phyloP scores from a whole-genome alignment of 2,329 filamentous ascomycete genomes.

The Claviceps pazoutovae region DNA sequence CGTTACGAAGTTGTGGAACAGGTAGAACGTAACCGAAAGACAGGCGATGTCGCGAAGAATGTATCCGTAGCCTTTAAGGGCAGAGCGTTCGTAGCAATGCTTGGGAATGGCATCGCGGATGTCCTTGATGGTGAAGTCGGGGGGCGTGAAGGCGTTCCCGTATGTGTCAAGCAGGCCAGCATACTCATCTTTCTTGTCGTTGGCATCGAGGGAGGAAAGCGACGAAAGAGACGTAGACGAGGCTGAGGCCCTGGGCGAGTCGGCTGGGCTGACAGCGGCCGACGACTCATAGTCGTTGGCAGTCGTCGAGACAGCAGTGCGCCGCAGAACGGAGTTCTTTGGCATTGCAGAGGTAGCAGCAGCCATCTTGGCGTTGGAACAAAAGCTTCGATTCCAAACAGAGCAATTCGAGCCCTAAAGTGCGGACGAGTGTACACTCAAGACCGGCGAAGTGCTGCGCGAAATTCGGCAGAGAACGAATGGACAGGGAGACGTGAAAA shows the following conservation, averaged over 20 bases:
- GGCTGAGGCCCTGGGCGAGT: slow-evolving; percentile 48
- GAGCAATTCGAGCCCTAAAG: not conserved
- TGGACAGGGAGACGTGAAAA: not conserved
- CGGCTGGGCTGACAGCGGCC: slow-evolving; percentile 41
- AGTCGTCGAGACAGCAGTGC: slow-evolving; percentile 33
- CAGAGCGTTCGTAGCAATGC: slow-evolving; percentile 90
- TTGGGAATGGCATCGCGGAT: slow-evolving; percentile 94
- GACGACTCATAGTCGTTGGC: slow-evolving; percentile 40
- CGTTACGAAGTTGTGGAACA: slow-evolving; percentile 83
- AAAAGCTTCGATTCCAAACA: not conserved
- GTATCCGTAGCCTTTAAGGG: slow-evolving; percentile 60
- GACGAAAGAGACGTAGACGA: slow-evolving; percentile 91
- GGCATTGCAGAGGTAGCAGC: slow-evolving; percentile 29
- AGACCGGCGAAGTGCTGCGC: not conserved
- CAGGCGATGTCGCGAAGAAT: slow-evolving; percentile 67
- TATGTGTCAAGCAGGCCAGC: slow-evolving; percentile 76
- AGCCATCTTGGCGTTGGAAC: slow-evolving; percentile 28
- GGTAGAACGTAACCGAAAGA: slow-evolving; percentile 64
- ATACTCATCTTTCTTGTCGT: slow-evolving; percentile 28
- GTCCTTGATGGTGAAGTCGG: slow-evolving; percentile 95
- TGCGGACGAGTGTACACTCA: not conserved
- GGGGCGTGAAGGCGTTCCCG: slow-evolving; percentile 85
- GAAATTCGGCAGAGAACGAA: not conserved
- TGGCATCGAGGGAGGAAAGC: slow-evolving; percentile 50
- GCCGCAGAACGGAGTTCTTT: slow-evolving; percentile 31